Conservation (phyloP, 306 rosid genomes). For the Benincasa hispida region DNA sequence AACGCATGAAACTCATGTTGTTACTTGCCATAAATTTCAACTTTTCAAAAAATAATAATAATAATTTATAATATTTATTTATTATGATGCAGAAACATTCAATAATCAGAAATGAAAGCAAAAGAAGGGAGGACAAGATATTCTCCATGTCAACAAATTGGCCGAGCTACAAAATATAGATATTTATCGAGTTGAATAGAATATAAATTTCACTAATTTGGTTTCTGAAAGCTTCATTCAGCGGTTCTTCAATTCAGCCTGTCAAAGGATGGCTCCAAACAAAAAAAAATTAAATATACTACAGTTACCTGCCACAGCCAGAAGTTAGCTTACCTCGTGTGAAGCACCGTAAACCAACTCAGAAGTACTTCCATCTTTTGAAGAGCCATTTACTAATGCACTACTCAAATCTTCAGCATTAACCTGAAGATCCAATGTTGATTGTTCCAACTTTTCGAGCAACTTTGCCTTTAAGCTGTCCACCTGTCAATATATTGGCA, state of each 20-base stretch:
- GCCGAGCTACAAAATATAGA: background rate
- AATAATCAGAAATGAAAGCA: background rate
- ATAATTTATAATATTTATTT: background rate
- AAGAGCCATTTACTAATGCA: constrained; percentile 23
- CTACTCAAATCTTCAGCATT: constrained; percentile 39
- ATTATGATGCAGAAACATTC: background rate
- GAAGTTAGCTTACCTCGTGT: constrained; percentile 48
- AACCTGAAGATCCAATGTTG: constrained; percentile 48
- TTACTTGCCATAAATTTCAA: background rate
- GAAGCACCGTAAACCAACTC: constrained; percentile 28
- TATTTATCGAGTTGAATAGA: background rate
- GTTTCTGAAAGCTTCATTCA: background rate
- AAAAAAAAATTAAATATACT: background rate
- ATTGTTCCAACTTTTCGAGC: constrained; percentile 77
- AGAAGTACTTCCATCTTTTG: constrained; percentile 14
- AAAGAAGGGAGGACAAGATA: background rate
- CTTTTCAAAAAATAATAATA: background rate
- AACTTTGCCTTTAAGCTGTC: constrained; percentile 64
- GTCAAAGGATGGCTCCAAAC: background rate
- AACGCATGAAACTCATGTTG: background rate
- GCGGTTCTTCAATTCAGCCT: background rate
- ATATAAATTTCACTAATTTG: background rate
- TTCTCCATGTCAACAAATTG: background rate
- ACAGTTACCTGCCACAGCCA: background rate
- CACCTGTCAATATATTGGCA: constrained; percentile 46